Percentiles rank a stretch among this genome's conserved stretches.
Conservation (phyloP, 176 grass and related monocot species). For the Themeda triandra region DNA sequence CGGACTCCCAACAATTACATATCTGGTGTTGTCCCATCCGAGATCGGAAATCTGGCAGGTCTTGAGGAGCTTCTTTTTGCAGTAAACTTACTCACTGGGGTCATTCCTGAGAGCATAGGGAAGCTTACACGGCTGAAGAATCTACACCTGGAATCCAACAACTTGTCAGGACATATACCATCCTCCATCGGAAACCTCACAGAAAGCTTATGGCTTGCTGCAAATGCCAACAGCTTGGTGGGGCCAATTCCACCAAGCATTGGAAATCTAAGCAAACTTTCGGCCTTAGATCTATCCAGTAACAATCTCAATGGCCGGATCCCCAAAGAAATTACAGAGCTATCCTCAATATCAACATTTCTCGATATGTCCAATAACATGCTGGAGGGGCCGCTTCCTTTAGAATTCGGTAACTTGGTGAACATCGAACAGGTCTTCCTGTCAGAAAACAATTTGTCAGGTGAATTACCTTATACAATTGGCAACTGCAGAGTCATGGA, state of each 20-base stretch:
- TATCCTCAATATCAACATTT: background rate
- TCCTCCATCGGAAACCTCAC: constrained; percentile 6
- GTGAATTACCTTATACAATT: constrained; percentile 19
- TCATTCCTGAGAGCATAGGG: constrained; percentile 2
- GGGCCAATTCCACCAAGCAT: background rate
- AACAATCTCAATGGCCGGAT: background rate
- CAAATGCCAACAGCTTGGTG: background rate
- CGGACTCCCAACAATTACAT: background rate
- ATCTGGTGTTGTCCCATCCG: background rate
- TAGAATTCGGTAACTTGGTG: background rate
- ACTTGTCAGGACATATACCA: background rate
- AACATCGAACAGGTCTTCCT: background rate
- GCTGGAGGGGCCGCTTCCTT: constrained; percentile 4
- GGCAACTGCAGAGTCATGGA: constrained; percentile 23
- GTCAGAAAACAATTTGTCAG: constrained; percentile 21
- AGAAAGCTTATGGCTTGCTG: background rate
- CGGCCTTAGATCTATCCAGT: background rate
- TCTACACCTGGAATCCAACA: background rate
- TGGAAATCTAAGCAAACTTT: background rate
- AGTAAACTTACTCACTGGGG: background rate
- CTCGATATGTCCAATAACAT: background rate
- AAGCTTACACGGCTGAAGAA: background rate
- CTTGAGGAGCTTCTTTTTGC: background rate
- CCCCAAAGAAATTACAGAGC: background rate
- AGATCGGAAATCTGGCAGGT: background rate